Conservation (phyloP, 768 basidiomycete genomes). For the Ramaria sp. region DNA sequence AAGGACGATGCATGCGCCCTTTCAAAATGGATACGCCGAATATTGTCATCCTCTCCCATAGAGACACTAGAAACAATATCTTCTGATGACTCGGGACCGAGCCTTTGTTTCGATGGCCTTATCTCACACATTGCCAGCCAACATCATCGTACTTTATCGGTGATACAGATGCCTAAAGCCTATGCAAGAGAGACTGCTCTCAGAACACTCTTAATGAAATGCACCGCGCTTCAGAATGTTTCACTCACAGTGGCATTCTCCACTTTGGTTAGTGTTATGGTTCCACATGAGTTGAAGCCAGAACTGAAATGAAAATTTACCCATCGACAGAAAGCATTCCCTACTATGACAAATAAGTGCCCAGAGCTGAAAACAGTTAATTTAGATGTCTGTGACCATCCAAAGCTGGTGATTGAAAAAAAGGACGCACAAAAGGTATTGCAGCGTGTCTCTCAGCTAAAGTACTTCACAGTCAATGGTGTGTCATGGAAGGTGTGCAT, state of each 20-base stretch:
- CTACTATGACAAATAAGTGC: neutral
- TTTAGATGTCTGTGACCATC: neutral
- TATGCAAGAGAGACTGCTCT: neutral
- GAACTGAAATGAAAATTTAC: neutral
- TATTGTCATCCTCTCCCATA: conserved; percentile 25
- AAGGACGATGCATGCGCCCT: conserved; percentile 21
- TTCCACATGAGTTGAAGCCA: neutral
- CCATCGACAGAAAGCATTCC: neutral
- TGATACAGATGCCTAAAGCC: neutral
- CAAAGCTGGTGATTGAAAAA: neutral
- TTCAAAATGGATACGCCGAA: conserved; percentile 31
- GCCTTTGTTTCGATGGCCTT: conserved; percentile 24
- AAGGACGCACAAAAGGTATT: neutral
- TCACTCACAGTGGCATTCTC: neutral
- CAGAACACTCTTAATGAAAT: neutral
- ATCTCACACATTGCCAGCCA: conserved; percentile 27
- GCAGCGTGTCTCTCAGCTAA: neutral
- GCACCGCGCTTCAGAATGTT: neutral
- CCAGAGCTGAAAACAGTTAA: neutral
- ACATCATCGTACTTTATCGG: conserved; percentile 15
- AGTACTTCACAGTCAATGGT: neutral
- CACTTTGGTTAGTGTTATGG: neutral
- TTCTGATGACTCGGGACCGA: conserved; percentile 12
- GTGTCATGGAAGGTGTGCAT: conserved; percentile 1
- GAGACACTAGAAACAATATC: conserved; percentile 17